Evolutionary conservation across 2,329 filamentous ascomycete species (phyloP).

Genomic region (Botrytis fabae): DNA sequence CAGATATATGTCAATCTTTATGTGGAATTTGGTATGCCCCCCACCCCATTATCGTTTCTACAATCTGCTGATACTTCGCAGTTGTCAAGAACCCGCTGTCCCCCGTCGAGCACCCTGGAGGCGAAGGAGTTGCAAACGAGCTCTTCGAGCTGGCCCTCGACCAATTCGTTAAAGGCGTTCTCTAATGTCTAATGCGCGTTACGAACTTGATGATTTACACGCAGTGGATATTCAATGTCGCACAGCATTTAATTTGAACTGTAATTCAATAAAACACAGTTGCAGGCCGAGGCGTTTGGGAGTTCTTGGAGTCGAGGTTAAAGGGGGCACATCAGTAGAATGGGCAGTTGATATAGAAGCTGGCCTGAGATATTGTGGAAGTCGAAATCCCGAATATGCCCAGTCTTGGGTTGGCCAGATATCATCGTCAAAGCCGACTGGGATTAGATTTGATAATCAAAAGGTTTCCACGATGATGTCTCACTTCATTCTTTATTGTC

Average conservation of each 20-base stretch:
- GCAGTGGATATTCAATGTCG: slow-evolving; percentile 6
- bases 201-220: slow-evolving; percentile 7
- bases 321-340: background rate
- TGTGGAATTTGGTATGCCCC: slow-evolving; percentile 80
- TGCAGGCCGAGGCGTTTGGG: background rate
- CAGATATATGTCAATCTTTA: slow-evolving; percentile 99
- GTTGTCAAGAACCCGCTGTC: slow-evolving; percentile 71
- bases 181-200: slow-evolving; percentile 39
- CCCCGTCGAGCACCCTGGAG: slow-evolving; percentile 67
- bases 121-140: slow-evolving; percentile 69
- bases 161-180: slow-evolving; percentile 69
- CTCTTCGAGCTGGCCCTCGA: slow-evolving; percentile 72
- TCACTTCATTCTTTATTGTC: background rate
- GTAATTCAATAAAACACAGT: background rate
- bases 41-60: slow-evolving; percentile 25
- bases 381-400: background rate
- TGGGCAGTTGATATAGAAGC: background rate
- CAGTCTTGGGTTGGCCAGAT: background rate
- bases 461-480: background rate
- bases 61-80: slow-evolving; percentile 38
- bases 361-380: background rate
- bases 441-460: background rate
- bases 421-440: background rate
- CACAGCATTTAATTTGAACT: background rate
- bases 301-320: background rate